These are phyloP conservation scores for Phytophthora uliginosa DNA, from an alignment of 352 stramenopile species.

Conservation along the genomic window DNA sequence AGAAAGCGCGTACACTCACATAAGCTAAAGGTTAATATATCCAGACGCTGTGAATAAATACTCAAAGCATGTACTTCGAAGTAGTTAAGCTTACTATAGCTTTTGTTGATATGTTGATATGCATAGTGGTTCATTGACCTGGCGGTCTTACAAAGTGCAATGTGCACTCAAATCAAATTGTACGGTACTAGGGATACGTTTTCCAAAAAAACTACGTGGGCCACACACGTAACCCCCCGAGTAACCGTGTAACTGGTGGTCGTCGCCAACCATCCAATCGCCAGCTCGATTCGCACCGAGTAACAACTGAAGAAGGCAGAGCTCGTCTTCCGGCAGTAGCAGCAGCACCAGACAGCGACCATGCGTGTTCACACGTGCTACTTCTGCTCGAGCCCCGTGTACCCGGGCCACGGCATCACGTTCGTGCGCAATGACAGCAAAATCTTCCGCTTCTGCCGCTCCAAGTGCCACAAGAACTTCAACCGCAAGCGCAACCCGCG, in stretches of 20 bases:
- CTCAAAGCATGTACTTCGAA: background rate
- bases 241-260: slow-evolving; percentile 11
- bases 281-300: slow-evolving; percentile 3
- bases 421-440: slow-evolving; percentile 99
- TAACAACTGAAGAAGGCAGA: slow-evolving; percentile 17
- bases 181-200: slow-evolving; percentile 6
- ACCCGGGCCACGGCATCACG: slow-evolving; percentile 99
- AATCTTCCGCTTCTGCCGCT: slow-evolving; percentile 99
- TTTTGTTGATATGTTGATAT: too few species aligned
- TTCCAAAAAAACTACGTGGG: slow-evolving; percentile 3
- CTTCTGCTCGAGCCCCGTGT: slow-evolving; percentile 99
- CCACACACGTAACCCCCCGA: slow-evolving; percentile 2
- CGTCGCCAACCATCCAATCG: slow-evolving; percentile 40
- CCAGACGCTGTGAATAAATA: slow-evolving; percentile 28
- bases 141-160: background rate
- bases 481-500: slow-evolving; percentile 99
- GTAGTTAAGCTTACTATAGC: too few species aligned
- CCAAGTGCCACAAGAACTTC: slow-evolving; percentile 99
- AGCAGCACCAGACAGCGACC: slow-evolving; percentile 11
- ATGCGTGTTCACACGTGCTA: slow-evolving; percentile 99
- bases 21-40: slow-evolving; percentile 36
- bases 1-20: slow-evolving; percentile 38
- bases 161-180: slow-evolving; percentile 4
- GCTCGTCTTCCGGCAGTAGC: slow-evolving; percentile 25
- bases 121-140: too few species aligned